Evolutionary conservation across 2,329 filamentous ascomycete species (phyloP).

Genomic region (Teratosphaeria zuluensis): DNA sequence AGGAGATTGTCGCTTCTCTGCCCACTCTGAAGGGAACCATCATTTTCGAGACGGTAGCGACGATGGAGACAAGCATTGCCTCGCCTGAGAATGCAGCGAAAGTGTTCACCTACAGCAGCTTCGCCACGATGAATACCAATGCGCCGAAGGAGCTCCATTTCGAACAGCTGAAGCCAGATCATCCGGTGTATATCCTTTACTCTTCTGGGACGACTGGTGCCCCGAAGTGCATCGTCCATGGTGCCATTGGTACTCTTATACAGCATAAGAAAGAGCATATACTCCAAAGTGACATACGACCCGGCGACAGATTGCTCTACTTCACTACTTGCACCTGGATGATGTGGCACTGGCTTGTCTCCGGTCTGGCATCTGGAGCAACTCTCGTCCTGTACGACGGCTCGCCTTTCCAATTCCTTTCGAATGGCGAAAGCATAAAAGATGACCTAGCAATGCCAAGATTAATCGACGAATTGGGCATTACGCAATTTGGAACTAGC

Average conservation of each 20-base stretch:
- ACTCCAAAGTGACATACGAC: constrained; percentile 71
- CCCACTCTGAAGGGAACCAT: constrained; percentile 60
- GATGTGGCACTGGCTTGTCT: constrained; percentile 99
- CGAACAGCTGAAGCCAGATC: constrained; percentile 68
- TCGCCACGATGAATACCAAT: constrained; percentile 31
- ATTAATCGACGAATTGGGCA: constrained; percentile 67
- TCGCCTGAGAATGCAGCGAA: constrained; percentile 5
- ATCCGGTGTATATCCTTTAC: constrained; percentile 89
- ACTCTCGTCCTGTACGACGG: constrained; percentile 86
- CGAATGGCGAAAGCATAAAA: constrained; percentile 44
- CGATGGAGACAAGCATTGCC: constrained; percentile 29
- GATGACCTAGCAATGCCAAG: constrained; percentile 73
- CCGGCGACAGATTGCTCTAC: constrained; percentile 71
- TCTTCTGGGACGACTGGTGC: constrained; percentile 79
- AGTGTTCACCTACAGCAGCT: constrained; percentile 13
- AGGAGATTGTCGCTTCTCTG: constrained; percentile 62
- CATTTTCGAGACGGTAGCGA: constrained; percentile 57
- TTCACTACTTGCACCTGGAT: constrained; percentile 97
- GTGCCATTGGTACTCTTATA: constrained; percentile 76
- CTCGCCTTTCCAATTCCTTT: constrained; percentile 61
- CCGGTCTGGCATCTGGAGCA: constrained; percentile 70
- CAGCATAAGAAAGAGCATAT: constrained; percentile 97
- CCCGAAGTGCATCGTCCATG: constrained; percentile 93
- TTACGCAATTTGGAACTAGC: constrained; percentile 91
- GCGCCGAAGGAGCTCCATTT: constrained; percentile 40